Base-by-base conservation (phyloP, 441 rosid species). In the Gossypium schwendimanii region DNA sequence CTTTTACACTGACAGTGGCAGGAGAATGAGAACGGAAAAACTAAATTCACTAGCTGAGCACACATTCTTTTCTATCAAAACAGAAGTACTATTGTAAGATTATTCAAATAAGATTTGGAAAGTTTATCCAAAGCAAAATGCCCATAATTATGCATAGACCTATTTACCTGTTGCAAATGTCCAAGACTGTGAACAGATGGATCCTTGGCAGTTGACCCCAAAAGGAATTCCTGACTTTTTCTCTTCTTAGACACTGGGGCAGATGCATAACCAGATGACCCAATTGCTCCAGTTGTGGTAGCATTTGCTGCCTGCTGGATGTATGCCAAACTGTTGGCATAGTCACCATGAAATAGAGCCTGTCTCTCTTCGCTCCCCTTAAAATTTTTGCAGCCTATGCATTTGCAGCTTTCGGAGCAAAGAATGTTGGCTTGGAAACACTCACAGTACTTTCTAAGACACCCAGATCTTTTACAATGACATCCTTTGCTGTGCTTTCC, bases 221-320 rank as follows among this genome's bases (percentile, higher is more conserved):
- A 91, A 75, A 85, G 72, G 71, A 85, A 83, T 11, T 93, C 98
- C 80, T 84, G 96, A 77, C 91, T 86, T 84, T 93, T 96, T 87
- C 92, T 92, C 85, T 87, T 96, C 75, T 87, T 88, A 39, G 87
- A 77, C 68, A 87, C 78, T 28, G 97, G 94, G 2, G 90, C 81
- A 57, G 98, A 88, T 61, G 91, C 87, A 82, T 82, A 96, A 49
- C 98, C 98, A 17, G 99, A 96, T 66, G 98, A 88, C 54, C 97
- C 98, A 75, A 96, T 84, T 67, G 98, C 98, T 73, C 99, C 99
- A 58, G 97, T 93, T 77, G 93, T 96, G 73, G 98, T 97, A 71
- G 98, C 99, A 85, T 96, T 96, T 62, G 99, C 98, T 65, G 97
- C 98, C 82, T 90, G 98, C 86, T 96, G 99, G 79, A 93, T 87